A percentile compares a stretch with the other conserved stretches of the same genome.
Conservation (phyloP, 192 early-diverging fungal genomes). For the Geranomyces michiganensis region DNA sequence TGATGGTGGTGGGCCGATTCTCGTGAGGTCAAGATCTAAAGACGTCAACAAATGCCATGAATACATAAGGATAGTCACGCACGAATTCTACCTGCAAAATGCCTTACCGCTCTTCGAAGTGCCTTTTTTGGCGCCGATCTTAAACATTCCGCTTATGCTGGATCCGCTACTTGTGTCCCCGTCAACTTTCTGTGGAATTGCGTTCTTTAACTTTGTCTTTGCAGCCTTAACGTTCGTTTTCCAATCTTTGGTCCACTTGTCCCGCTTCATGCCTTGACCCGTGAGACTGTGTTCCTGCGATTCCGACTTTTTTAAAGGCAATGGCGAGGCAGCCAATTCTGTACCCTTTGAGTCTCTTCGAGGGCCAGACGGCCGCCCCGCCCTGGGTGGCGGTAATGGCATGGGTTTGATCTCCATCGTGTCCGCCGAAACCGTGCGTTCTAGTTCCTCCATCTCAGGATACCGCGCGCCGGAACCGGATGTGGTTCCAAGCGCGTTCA, state of each 20-base stretch:
- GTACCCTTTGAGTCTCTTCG: neutral
- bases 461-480: neutral
- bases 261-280: neutral
- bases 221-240: conserved; percentile 21
- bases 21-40: neutral
- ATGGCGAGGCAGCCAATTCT: neutral
- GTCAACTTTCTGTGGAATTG: conserved; percentile 9
- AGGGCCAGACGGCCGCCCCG: conserved; percentile 8
- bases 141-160: conserved; percentile 18
- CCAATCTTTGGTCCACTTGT: conserved; percentile 28
- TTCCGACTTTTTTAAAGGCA: neutral
- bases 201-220: conserved; percentile 26
- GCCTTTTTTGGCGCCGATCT: conserved; percentile 17
- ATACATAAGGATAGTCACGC: neutral
- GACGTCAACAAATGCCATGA: neutral
- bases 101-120: conserved; percentile 22
- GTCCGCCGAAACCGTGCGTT: conserved; percentile 19
- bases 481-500: neutral
- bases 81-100: neutral
- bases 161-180: neutral
- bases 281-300: conserved; percentile 1
- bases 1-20: neutral
- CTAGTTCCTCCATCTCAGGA: conserved; percentile 30
- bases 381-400: conserved; percentile 5
- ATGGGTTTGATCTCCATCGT: conserved; percentile 1